Base-by-base conservation (phyloP, 768 basidiomycete genomes). In the Lyophyllum decastes region DNA sequence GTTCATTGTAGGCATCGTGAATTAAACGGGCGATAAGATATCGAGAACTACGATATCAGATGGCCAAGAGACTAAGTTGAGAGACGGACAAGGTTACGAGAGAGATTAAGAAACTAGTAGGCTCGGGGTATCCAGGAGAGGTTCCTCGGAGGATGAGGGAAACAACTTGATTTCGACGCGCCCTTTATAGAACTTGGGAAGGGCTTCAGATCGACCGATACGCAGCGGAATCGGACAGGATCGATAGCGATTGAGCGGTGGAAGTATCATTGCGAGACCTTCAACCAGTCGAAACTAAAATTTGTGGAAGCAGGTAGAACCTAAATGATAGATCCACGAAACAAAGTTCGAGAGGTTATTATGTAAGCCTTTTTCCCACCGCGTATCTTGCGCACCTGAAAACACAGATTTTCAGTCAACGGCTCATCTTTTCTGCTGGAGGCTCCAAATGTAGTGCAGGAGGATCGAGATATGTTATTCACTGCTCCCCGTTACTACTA, bases 271-370 rank as follows among this genome's bases (percentile, higher is more conserved):
- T 62, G 26, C 59, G 58, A 62, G 43, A 62, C 61, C 48, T 38
- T 46, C 30, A 24, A 7, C 30, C 43, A 38, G 61, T 62, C 55
- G 43, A 62, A 62, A 62, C 58, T 59, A 24, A 54, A 62, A 62
- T 62, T 21, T 53, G 48, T 34, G 53, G 26, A 58, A 25, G 22
- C 16, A 25, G 57, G 40, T 38, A 12, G 9, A 38, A 38, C 35
- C 35, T 38, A 41, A 41, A 19, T n/a, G n/a, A n/a, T n/a, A n/a
- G n/a, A n/a, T n/a, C n/a, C n/a, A n/a, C n/a, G n/a, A n/a, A n/a
- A n/a, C n/a, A n/a, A n/a, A n/a, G n/a, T n/a, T 38, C 14, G 35
- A 4, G 35, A 8, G 8, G 4, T 14, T 14, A 38, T 41, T 41
- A 41, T 5, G 40, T 19, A 41, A 41, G 40, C n/a, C n/a, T 19